Percentiles rank a stretch among this genome's conserved stretches.
phyloP scores from a whole-genome alignment of 2,329 filamentous ascomycete genomes.

The Diaporthe sp. region DNA sequence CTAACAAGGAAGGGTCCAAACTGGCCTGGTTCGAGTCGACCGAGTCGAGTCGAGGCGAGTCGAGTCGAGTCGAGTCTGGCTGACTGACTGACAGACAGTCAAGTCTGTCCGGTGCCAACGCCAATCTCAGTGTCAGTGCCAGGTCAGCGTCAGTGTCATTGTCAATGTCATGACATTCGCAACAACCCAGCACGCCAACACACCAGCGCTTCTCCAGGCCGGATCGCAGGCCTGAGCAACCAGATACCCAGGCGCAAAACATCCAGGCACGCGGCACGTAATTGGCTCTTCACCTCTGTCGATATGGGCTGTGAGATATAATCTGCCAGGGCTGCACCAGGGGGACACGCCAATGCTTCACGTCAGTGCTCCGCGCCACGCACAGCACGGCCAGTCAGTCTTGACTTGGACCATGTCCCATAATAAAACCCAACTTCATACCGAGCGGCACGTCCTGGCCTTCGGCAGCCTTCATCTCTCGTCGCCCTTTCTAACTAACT shows the following conservation, averaged over 20 bases:
- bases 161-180: neutral
- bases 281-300: neutral
- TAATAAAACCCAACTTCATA: neutral
- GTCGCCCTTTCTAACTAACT: constrained; percentile 1
- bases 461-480: neutral
- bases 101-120: neutral
- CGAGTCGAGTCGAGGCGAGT: neutral
- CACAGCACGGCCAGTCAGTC: neutral
- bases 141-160: neutral
- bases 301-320: neutral
- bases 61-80: too few relatives aligned
- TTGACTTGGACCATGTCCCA: neutral
- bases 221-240: neutral
- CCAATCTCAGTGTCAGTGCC: neutral
- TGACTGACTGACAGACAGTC: neutral
- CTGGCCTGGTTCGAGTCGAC: neutral
- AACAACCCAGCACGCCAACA: too few relatives aligned
- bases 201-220: neutral
- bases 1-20: neutral
- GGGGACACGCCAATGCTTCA: constrained; percentile 13
- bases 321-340: neutral
- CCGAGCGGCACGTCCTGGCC: constrained; percentile 1
- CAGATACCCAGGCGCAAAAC: neutral
- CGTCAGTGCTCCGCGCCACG: constrained; percentile 22
- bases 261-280: neutral